These are phyloP conservation scores for Carex parvula DNA, from an alignment of 176 grass and related monocot species.

Conservation along the genomic window DNA sequence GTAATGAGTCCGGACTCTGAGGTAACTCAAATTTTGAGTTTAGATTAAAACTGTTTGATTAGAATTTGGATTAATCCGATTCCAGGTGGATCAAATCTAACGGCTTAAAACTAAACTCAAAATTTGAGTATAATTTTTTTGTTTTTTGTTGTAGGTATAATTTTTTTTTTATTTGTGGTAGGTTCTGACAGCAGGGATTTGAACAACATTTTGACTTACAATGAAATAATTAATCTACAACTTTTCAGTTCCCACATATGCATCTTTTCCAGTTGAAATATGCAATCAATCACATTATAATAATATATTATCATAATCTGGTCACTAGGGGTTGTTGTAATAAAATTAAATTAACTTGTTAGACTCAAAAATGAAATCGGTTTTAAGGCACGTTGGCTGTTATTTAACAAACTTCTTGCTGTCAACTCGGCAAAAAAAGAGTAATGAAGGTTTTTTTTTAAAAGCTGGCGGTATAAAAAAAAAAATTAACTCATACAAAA, in stretches of 20 bases:
- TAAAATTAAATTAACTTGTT: neutral
- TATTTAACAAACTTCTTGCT: neutral
- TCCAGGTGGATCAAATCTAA: too few relatives aligned
- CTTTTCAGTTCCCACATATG: neutral
- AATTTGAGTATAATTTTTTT: too few relatives aligned
- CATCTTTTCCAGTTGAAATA: slow-evolving; percentile 1
- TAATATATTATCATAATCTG: neutral
- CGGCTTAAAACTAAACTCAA: too few relatives aligned
- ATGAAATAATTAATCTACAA: neutral
- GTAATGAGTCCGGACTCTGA: too few relatives aligned
- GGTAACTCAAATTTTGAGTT: too few relatives aligned
- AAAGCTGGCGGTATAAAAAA: neutral
- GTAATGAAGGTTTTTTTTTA: neutral
- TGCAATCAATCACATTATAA: neutral
- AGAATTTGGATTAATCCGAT: too few relatives aligned
- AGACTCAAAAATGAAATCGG: too few relatives aligned
- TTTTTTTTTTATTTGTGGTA: neutral
- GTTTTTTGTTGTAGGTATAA: too few relatives aligned
- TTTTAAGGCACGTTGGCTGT: too few relatives aligned
- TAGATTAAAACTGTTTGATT: too few relatives aligned
- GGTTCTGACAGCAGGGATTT: neutral
- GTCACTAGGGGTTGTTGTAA: neutral
- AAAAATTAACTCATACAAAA: too few relatives aligned
- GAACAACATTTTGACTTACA: neutral
- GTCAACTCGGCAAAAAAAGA: neutral